Conservation (phyloP, 352 stramenopile genomes). For the Phytophthora nicotianae region DNA sequence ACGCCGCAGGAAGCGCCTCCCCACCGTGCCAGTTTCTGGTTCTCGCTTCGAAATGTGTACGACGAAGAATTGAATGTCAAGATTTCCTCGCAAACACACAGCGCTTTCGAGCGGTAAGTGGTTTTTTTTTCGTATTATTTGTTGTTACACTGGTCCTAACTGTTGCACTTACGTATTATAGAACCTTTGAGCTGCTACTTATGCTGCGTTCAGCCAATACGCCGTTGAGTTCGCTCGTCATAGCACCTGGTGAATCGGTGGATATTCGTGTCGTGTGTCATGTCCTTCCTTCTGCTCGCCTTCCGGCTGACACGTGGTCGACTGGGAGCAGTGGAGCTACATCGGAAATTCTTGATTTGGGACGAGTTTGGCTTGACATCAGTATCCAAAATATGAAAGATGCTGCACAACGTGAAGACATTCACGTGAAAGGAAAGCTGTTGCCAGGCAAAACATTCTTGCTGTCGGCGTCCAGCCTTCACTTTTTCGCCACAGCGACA, state of each 20-base stretch:
- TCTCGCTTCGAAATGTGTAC: conserved; percentile 86
- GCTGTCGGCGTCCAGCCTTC: conserved; percentile 76
- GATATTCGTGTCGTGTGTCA: conserved; percentile 86
- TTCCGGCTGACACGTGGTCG: conserved; percentile 50
- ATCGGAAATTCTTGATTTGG: conserved; percentile 66
- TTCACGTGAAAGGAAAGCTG: conserved; percentile 76
- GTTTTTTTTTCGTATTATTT: neutral
- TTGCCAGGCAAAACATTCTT: conserved; percentile 83
- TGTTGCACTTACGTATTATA: conserved; percentile 22
- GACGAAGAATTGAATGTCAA: conserved; percentile 84
- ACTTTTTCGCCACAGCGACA: conserved; percentile 76
- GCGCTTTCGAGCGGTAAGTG: conserved; percentile 53
- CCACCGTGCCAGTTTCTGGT: conserved; percentile 80
- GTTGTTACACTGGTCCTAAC: conserved; percentile 10
- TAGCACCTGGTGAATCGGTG: conserved; percentile 80
- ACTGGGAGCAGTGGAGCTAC: conserved; percentile 36
- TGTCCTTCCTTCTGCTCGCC: conserved; percentile 68
- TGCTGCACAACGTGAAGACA: conserved; percentile 67
- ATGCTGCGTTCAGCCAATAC: conserved; percentile 88
- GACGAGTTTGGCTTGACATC: conserved; percentile 70
- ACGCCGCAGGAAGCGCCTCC: conserved; percentile 54
- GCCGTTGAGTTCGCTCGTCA: conserved; percentile 57
- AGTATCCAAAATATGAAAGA: conserved; percentile 67
- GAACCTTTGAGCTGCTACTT: conserved; percentile 72
- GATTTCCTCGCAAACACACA: conserved; percentile 50